Percentiles rank a stretch among this genome's conserved stretches.
phyloP scores from a whole-genome alignment of 495 filamentous ascomycete species.

The Aspergillus ellipticus region DNA sequence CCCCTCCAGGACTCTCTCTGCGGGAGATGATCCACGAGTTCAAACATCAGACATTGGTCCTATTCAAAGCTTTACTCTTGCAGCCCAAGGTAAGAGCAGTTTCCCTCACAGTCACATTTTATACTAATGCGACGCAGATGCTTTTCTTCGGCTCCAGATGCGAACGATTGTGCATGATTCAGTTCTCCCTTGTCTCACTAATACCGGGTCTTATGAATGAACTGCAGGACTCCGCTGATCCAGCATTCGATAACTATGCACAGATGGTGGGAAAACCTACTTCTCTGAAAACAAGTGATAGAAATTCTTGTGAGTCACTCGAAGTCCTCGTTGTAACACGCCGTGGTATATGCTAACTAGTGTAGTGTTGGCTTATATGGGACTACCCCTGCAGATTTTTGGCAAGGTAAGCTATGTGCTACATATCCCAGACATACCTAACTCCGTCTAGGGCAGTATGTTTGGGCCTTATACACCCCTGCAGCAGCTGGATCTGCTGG shows the following conservation, averaged over 20 bases:
- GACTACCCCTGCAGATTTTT: slow-evolving; percentile 89
- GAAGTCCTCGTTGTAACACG: background rate
- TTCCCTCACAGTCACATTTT: background rate
- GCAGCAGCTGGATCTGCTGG: slow-evolving; percentile 90
- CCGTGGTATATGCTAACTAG: slow-evolving; percentile 21
- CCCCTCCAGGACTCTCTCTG: slow-evolving; percentile 65
- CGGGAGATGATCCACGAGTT: slow-evolving; percentile 92
- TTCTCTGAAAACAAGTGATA: slow-evolving; percentile 85
- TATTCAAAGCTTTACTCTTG: slow-evolving; percentile 88
- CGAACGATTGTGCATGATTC: slow-evolving; percentile 94
- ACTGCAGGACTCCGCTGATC: slow-evolving; percentile 88
- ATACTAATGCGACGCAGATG: slow-evolving; percentile 59
- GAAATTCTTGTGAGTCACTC: slow-evolving; percentile 61
- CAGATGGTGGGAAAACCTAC: slow-evolving; percentile 71
- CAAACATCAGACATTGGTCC: slow-evolving; percentile 84
- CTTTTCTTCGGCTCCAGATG: slow-evolving; percentile 96
- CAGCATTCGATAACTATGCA: slow-evolving; percentile 80
- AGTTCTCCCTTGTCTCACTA: slow-evolving; percentile 91
- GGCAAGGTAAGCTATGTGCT: slow-evolving; percentile 61
- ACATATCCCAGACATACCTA: slow-evolving; percentile 12
- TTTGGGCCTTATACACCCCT: slow-evolving; percentile 97
- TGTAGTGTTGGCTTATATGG: slow-evolving; percentile 84
- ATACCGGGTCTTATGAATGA: slow-evolving; percentile 85
- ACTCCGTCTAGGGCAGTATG: slow-evolving; percentile 66
- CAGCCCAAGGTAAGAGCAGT: slow-evolving; percentile 76